A percentile compares a stretch with the other conserved stretches of the same genome.
phyloP scores from a whole-genome alignment of 2,329 filamentous ascomycete genomes.

The Didymellaceae sp. region DNA sequence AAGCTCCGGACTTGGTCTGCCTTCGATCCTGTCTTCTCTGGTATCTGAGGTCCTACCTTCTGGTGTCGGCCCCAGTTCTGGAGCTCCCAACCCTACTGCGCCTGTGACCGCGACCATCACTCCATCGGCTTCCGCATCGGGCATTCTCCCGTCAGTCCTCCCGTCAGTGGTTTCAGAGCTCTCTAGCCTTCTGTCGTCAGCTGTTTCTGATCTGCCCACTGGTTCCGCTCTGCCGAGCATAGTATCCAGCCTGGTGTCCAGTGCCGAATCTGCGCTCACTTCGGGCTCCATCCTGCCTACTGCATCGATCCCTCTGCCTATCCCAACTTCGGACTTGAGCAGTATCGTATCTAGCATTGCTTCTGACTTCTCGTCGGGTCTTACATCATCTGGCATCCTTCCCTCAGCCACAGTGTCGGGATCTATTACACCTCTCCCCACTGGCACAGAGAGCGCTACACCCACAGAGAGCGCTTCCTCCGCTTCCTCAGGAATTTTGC shows the following conservation, averaged over 20 bases:
- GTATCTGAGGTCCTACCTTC: conserved; percentile 27
- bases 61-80: conserved; percentile 22
- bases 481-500: conserved; percentile 18
- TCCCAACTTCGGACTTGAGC: conserved; percentile 17
- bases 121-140: conserved; percentile 19
- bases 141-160: conserved; percentile 23
- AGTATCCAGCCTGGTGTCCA: conserved; percentile 27
- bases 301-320: conserved; percentile 23
- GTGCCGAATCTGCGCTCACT: conserved; percentile 18
- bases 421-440: conserved; percentile 7
- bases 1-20: conserved; percentile 21
- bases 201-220: conserved; percentile 23
- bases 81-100: conserved; percentile 19
- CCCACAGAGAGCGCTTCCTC: conserved; percentile 10
- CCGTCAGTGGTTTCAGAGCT: conserved; percentile 28
- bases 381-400: conserved; percentile 15
- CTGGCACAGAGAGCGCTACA: conserved; percentile 8
- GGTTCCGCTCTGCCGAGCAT: conserved; percentile 27
- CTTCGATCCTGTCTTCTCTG: conserved; percentile 27
- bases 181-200: conserved; percentile 27
- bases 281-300: conserved; percentile 20
- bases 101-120: conserved; percentile 12
- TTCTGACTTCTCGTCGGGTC: conserved; percentile 17
- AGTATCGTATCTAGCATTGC: conserved; percentile 22
- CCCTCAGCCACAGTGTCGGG: conserved; percentile 17